These are phyloP conservation scores for Penicillium canescens DNA, from an alignment of 495 filamentous ascomycete species.

Conservation along the genomic window DNA sequence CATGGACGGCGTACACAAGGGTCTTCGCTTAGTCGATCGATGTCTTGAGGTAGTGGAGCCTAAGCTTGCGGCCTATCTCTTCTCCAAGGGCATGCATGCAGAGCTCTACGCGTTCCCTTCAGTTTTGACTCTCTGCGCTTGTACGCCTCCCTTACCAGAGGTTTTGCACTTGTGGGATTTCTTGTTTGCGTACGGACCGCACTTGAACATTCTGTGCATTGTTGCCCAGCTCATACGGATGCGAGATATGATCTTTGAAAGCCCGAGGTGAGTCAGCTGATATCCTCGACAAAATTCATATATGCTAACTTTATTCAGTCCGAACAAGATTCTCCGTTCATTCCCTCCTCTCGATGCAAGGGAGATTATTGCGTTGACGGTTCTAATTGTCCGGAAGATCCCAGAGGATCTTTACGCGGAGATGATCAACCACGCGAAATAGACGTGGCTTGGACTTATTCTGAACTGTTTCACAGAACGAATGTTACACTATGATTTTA, in stretches of 20 bases:
- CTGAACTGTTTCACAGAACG: not conserved
- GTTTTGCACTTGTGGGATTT: slow-evolving; percentile 98
- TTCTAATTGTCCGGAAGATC: slow-evolving; percentile 80
- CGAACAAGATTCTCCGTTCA: slow-evolving; percentile 86
- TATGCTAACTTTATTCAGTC: slow-evolving; percentile 53
- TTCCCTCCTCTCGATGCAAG: slow-evolving; percentile 83
- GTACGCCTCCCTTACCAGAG: slow-evolving; percentile 94
- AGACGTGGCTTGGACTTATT: slow-evolving; percentile 13
- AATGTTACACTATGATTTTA: slow-evolving; percentile 8
- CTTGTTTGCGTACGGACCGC: slow-evolving; percentile 89
- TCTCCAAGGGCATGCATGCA: slow-evolving; percentile 81
- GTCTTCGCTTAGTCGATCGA: slow-evolving; percentile 85
- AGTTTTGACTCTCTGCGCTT: slow-evolving; percentile 91
- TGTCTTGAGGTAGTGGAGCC: slow-evolving; percentile 88
- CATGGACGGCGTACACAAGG: slow-evolving; percentile 97
- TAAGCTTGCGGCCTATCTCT: slow-evolving; percentile 79
- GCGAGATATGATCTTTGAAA: slow-evolving; percentile 76
- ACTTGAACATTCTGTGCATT: slow-evolving; percentile 94
- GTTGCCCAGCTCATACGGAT: slow-evolving; percentile 93
- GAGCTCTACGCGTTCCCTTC: slow-evolving; percentile 98
- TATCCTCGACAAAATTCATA: not conserved
- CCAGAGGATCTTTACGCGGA: slow-evolving; percentile 87
- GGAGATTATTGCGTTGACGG: slow-evolving; percentile 74
- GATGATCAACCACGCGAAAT: slow-evolving; percentile 84
- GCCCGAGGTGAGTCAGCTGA: slow-evolving; percentile 66